A percentile compares a stretch with the other conserved stretches of the same genome.
Evolutionary conservation across 225 moss, liverwort and hornwort species (phyloP).

Genomic region (Bryum argenteum): DNA sequence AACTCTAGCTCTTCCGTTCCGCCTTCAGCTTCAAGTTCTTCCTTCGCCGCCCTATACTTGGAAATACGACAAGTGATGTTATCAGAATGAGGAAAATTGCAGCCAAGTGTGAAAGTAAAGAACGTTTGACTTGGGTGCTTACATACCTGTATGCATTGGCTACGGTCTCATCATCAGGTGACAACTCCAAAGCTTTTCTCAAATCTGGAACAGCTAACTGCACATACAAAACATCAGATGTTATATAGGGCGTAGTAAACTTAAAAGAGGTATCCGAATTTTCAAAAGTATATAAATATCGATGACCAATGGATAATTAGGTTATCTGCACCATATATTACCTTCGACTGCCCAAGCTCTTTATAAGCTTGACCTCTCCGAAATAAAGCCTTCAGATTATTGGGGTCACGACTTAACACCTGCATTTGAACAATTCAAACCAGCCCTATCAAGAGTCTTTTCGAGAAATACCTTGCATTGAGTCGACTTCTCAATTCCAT

Average conservation of each 20-base stretch:
- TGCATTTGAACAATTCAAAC: slow-evolving; percentile 27
- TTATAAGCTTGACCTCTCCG: slow-evolving; percentile 98
- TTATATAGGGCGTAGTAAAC: slow-evolving; percentile 13
- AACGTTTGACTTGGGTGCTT: slow-evolving; percentile 1
- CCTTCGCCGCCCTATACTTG: slow-evolving; percentile 58
- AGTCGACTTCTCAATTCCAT: slow-evolving; percentile 15
- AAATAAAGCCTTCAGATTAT: slow-evolving; percentile 88
- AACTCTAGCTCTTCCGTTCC: slow-evolving; percentile 46
- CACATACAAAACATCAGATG: slow-evolving; percentile 39
- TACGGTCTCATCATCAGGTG: slow-evolving; percentile 90
- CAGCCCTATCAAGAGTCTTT: slow-evolving; percentile 1
- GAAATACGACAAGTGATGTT: slow-evolving; percentile 14
- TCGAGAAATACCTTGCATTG: slow-evolving; percentile 9
- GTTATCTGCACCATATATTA: slow-evolving; percentile 26
- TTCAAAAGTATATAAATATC: too few relatives aligned
- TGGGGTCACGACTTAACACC: slow-evolving; percentile 71
- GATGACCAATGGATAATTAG: not conserved
- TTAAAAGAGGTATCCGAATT: too few relatives aligned
- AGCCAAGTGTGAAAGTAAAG: slow-evolving; percentile 2
- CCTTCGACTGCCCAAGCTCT: slow-evolving; percentile 74
- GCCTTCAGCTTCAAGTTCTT: slow-evolving; percentile 63
- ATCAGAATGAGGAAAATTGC: slow-evolving; percentile 7
- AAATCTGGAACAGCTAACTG: slow-evolving; percentile 95
- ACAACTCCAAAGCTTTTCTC: slow-evolving; percentile 72
- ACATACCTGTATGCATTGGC: slow-evolving; percentile 72